phyloP scores from a whole-genome alignment of 2,329 filamentous ascomycete genomes.

The Pseudocercospora musae region DNA sequence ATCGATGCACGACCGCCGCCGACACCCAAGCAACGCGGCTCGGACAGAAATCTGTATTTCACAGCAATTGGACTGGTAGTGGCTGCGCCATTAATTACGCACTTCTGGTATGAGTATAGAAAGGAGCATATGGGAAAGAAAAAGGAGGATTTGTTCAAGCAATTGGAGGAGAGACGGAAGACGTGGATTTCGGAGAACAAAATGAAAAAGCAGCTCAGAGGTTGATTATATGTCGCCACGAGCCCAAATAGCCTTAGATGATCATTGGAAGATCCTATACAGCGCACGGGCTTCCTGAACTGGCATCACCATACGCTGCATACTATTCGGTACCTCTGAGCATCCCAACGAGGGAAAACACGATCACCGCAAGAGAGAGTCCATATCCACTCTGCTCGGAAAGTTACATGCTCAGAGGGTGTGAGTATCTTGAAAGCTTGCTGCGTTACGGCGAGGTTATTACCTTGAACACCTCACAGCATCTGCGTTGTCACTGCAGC shows the following conservation, averaged over 20 bases:
- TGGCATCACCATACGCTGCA: neutral
- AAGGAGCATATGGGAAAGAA: conserved; percentile 35
- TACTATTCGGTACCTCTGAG: neutral
- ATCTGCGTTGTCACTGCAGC: neutral
- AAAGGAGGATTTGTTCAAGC: conserved; percentile 30
- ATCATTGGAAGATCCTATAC: neutral
- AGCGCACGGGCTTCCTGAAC: neutral
- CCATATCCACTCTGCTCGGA: neutral
- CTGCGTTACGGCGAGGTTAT: neutral
- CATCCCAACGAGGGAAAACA: neutral
- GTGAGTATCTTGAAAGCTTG: neutral
- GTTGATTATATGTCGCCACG: neutral
- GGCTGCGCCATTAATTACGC: conserved; percentile 26
- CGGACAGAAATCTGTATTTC: conserved; percentile 18
- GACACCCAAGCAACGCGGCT: neutral
- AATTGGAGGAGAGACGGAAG: conserved; percentile 27
- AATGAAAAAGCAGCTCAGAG: neutral
- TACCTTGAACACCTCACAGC: neutral
- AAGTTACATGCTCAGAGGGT: neutral
- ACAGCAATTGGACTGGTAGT: conserved; percentile 25
- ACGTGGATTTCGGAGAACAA: conserved; percentile 2
- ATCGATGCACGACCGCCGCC: conserved; percentile 10
- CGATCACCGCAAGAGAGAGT: neutral
- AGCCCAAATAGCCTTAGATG: neutral
- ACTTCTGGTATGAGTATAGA: conserved; percentile 33